Percentiles rank a stretch among this genome's conserved stretches.
phyloP scores from a whole-genome alignment of 768 basidiomycete species.

The Termitomyces sp. region DNA sequence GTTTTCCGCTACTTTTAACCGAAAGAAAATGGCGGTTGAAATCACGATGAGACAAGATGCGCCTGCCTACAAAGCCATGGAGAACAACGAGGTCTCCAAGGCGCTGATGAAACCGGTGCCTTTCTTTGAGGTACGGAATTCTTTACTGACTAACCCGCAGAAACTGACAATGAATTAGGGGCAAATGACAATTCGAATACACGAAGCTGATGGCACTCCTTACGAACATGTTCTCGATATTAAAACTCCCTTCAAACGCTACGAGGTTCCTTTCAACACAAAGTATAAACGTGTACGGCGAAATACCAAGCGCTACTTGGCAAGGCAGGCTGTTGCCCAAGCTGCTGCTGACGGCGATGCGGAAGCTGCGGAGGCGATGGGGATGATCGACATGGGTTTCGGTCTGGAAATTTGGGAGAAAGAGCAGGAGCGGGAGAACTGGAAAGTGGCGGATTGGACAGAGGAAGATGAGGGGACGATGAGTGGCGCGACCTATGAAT shows the following conservation, averaged over 20 bases:
- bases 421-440: constrained; percentile 85
- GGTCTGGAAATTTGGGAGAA: constrained; percentile 96
- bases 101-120: constrained; percentile 76
- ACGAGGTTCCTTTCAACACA: constrained; percentile 97
- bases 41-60: constrained; percentile 90
- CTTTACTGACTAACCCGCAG: neutral
- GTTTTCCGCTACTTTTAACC: constrained; percentile 88
- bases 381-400: constrained; percentile 92
- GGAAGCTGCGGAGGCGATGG: constrained; percentile 91
- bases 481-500: constrained; percentile 97
- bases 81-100: constrained; percentile 64
- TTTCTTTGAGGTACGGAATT: constrained; percentile 74
- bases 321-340: constrained; percentile 88
- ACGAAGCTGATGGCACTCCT: constrained; percentile 98
- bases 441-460: constrained; percentile 98
- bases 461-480: constrained; percentile 93
- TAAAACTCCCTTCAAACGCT: constrained; percentile 82
- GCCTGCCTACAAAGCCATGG: constrained; percentile 71
- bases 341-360: constrained; percentile 90
- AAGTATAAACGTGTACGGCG: constrained; percentile 96
- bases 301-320: constrained; percentile 94
- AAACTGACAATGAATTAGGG: constrained; percentile 47
- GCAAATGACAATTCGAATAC: constrained; percentile 97
- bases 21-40: constrained; percentile 98
- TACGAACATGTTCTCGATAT: constrained; percentile 98